A percentile compares a stretch with the other conserved stretches of the same genome.
These are phyloP conservation scores for Xylaria longipes DNA, from an alignment of 495 filamentous ascomycete genomes.

Conservation along the genomic window DNA sequence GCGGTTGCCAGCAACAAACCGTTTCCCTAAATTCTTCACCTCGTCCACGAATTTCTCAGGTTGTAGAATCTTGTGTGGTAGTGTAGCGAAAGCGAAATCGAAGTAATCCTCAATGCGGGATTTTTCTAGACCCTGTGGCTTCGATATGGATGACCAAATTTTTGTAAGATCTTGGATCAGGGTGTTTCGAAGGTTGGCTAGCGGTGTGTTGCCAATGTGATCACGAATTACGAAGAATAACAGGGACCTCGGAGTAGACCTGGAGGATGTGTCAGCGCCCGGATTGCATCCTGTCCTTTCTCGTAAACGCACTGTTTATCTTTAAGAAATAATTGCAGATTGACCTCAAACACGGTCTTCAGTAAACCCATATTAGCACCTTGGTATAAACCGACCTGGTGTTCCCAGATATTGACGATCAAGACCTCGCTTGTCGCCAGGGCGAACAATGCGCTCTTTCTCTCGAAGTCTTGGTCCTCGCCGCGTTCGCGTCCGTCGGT, in stretches of 20 bases:
- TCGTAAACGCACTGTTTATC: slow-evolving; percentile 74
- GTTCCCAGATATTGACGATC: slow-evolving; percentile 99
- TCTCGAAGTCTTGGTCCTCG: slow-evolving; percentile 98
- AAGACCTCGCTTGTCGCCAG: slow-evolving; percentile 97
- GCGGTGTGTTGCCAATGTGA: slow-evolving; percentile 88
- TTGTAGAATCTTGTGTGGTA: slow-evolving; percentile 96
- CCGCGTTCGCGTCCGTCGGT: slow-evolving; percentile 96
- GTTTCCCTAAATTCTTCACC: slow-evolving; percentile 75
- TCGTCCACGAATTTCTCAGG: slow-evolving; percentile 89
- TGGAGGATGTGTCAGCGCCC: slow-evolving; percentile 48
- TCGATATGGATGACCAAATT: slow-evolving; percentile 91
- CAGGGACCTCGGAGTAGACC: slow-evolving; percentile 87
- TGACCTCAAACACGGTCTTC: slow-evolving; percentile 99
- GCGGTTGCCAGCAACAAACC: slow-evolving; percentile 80
- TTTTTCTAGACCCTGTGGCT: slow-evolving; percentile 85
- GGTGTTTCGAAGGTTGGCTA: slow-evolving; percentile 86
- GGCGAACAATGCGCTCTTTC: slow-evolving; percentile 96
- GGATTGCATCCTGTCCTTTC: background rate
- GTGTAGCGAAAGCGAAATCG: slow-evolving; percentile 93
- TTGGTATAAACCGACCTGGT: slow-evolving; percentile 97
- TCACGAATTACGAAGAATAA: slow-evolving; percentile 99
- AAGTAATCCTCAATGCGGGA: slow-evolving; percentile 96
- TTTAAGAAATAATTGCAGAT: slow-evolving; percentile 94
- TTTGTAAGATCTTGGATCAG: slow-evolving; percentile 87
- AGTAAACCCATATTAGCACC: slow-evolving; percentile 98